phyloP scores from a whole-genome alignment of 768 basidiomycete species.

The Russula olivacea region DNA sequence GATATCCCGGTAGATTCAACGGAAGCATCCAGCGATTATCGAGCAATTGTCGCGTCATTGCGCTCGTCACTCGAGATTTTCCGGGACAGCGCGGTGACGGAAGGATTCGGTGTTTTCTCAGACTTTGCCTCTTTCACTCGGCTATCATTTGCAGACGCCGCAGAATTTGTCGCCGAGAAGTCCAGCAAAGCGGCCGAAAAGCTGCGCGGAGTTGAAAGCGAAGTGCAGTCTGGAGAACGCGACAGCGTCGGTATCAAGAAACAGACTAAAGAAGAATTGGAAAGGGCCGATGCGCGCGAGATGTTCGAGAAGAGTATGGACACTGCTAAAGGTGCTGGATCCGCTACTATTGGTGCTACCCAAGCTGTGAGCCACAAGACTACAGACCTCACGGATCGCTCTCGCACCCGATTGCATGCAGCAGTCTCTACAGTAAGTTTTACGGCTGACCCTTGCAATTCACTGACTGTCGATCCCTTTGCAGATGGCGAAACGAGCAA shows the following conservation, averaged over 20 bases:
- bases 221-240: conserved; percentile 55
- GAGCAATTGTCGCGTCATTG: conserved; percentile 45
- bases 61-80: conserved; percentile 47
- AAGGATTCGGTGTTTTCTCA: conserved; percentile 47
- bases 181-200: conserved; percentile 48
- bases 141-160: conserved; percentile 59
- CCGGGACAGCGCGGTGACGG: conserved; percentile 48
- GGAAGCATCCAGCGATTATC: conserved; percentile 45
- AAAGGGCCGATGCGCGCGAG: conserved; percentile 41
- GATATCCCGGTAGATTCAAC: conserved; percentile 35
- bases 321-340: conserved; percentile 51
- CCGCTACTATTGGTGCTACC: conserved; percentile 39
- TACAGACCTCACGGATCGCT: conserved; percentile 38
- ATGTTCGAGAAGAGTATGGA: conserved; percentile 68
- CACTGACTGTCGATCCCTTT: background rate
- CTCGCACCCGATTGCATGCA: conserved; percentile 40
- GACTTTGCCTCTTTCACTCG: conserved; percentile 64
- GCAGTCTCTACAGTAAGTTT: conserved; percentile 47
- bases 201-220: conserved; percentile 50
- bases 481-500: conserved; percentile 61
- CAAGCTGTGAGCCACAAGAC: conserved; percentile 41
- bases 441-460: too few species aligned
- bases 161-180: conserved; percentile 49
- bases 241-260: conserved; percentile 52
- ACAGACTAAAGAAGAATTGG: conserved; percentile 41